Base-by-base conservation (phyloP, 2,329 filamentous ascomycete genomes). In the Daldinia sp. region DNA sequence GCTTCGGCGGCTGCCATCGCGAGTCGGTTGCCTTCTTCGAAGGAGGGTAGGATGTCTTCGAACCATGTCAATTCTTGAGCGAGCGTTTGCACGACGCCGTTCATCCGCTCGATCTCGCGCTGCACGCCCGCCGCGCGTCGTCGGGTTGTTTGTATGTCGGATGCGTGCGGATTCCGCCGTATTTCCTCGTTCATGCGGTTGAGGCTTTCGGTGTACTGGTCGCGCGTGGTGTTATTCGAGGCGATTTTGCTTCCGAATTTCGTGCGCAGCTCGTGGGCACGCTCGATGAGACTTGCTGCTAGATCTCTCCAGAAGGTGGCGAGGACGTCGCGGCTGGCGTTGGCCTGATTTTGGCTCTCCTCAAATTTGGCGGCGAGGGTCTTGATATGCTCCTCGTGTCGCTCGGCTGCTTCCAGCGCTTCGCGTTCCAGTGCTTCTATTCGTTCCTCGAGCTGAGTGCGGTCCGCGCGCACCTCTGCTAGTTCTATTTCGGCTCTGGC, bases 31-130 rank as follows among this genome's bases (percentile, higher is more conserved):
- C 19, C 53, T 8, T 15, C 47, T 11, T 45, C 15, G 34, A 56
- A n/a, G 1, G 7, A 29, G 1, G 11, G 10, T 5, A 45, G 15
- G 19, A 48, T 6, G 55, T 57, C 59, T 1, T 45, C 5, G 49
- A 62, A 57, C 49, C 55, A 64, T 11, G 11, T 2, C 3, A 7
- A 11, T 34, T 67, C 55, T n/a, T 13, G 2, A 6, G 4, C 4
- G 11, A 67, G 30, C 2, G 32, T n/a, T 3, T 25, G 2, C 47
- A 64, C 54, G 39, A 54, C 27, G n/a, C 29, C 48, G n/a, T 6
- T 34, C 45, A 65, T 55, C 19, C 56, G 34, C 11, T 63, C 50
- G 41, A 68, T 53, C 53, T 66, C 63, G n/a, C 29, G 49, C 29
- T 59, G 10, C 10, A 64, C 10, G 21, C 55, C 52, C 2, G 1